phyloP scores from a whole-genome alignment of 768 basidiomycete species.

The Cystobasidium ongulense region DNA sequence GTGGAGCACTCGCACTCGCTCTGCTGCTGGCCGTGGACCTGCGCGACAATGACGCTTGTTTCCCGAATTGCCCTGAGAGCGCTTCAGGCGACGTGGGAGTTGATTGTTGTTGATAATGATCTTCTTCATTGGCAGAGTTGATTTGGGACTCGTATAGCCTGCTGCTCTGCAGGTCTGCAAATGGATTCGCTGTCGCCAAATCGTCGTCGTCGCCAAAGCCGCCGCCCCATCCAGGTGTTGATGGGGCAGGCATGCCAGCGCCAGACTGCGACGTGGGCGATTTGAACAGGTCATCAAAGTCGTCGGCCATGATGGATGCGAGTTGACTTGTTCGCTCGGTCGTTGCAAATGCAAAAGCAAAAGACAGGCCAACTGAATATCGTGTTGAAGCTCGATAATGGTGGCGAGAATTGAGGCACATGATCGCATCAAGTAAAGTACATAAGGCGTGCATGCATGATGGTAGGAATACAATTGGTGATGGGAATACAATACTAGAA shows the following conservation, averaged over 20 bases:
- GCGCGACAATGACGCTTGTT: constrained; percentile 1
- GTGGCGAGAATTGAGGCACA: no score
- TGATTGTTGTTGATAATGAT: not conserved
- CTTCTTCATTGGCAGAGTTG: not conserved
- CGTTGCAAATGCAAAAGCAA: not conserved
- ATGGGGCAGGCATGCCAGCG: not conserved
- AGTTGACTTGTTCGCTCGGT: not conserved
- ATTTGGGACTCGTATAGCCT: not conserved
- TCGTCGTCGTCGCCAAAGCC: constrained; percentile 13
- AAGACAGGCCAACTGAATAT: not conserved
- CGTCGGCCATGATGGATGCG: constrained; percentile 24
- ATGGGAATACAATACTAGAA: not conserved
- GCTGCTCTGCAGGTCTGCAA: constrained; percentile 28
- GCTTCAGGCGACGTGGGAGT: not conserved
- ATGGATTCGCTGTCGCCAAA: constrained; percentile 25
- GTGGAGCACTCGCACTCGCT: not conserved
- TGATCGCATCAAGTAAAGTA: no score
- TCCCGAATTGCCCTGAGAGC: not conserved
- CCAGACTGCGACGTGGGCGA: not conserved
- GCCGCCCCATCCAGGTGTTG: not conserved
- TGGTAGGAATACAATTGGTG: no score
- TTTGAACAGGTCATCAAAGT: constrained; percentile 30
- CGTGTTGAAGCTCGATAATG: no score
- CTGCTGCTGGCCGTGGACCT: not conserved
- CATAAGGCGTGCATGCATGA: no score